Conservation (phyloP, 768 basidiomycete genomes). For the Leccinum subgranulosum region DNA sequence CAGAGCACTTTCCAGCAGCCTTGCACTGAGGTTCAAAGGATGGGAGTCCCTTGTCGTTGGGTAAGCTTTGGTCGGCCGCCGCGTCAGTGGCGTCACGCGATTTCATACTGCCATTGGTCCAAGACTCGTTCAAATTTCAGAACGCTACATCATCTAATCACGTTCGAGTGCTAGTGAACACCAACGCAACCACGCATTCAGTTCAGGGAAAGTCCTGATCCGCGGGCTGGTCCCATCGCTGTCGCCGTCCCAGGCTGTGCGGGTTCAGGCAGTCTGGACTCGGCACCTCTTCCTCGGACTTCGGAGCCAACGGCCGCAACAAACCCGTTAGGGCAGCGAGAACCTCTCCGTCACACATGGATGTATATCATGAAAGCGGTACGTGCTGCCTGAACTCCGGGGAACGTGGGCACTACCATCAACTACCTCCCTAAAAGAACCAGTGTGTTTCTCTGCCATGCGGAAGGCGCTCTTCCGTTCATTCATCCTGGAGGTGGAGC, state of each 20-base stretch:
- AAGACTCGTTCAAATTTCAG: too few relatives aligned
- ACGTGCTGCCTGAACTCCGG: background rate
- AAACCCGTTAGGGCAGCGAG: background rate
- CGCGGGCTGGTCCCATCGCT: background rate
- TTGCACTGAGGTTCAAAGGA: too few relatives aligned
- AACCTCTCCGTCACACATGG: background rate
- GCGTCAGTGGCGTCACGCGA: too few relatives aligned
- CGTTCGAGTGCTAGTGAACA: too few relatives aligned
- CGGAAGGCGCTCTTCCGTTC: too few relatives aligned
- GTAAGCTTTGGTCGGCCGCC: too few relatives aligned
- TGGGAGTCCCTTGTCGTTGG: too few relatives aligned
- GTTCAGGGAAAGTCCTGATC: background rate
- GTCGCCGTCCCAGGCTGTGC: background rate
- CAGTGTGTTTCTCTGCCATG: background rate
- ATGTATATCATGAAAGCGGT: background rate
- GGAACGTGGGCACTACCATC: background rate
- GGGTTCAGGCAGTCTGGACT: background rate
- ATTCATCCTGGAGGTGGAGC: background rate
- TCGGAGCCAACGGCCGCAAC: background rate
- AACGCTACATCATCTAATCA: too few relatives aligned
- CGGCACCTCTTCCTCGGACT: background rate
- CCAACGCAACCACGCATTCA: background rate
- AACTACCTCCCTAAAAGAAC: background rate
- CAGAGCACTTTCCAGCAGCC: too few relatives aligned
- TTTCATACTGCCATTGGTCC: too few relatives aligned